Evolutionary conservation across 2,329 filamentous ascomycete species (phyloP).

Genomic region (Fusarium sarcochroum): DNA sequence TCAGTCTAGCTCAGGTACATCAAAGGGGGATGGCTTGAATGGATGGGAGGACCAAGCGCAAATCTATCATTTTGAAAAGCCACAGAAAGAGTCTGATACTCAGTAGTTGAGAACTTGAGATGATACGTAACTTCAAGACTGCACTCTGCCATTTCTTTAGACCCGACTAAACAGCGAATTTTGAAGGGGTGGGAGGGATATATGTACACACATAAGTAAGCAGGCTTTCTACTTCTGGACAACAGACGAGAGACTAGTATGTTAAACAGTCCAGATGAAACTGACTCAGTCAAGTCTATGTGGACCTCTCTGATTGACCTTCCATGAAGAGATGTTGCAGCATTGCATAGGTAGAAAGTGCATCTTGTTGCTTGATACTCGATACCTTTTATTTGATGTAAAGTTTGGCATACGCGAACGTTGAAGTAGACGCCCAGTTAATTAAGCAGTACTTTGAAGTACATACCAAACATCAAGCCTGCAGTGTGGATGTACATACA

Average conservation of each 20-base stretch:
- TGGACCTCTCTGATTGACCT: neutral
- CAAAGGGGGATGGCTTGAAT: slow-evolving; percentile 2
- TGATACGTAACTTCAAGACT: neutral
- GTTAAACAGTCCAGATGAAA: slow-evolving; percentile 12
- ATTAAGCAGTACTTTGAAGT: too few species aligned
- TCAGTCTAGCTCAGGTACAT: slow-evolving; percentile 25
- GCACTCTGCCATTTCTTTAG: neutral
- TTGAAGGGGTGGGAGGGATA: neutral
- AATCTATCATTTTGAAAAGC: slow-evolving; percentile 12
- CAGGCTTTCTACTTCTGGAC: slow-evolving; percentile 25
- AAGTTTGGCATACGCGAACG: too few species aligned
- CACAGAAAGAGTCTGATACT: neutral
- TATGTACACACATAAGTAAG: neutral
- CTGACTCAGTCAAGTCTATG: slow-evolving; percentile 30
- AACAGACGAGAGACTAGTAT: slow-evolving; percentile 30
- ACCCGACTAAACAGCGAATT: neutral
- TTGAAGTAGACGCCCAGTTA: too few species aligned
- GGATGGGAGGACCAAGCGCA: slow-evolving; percentile 32
- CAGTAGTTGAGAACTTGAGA: too few species aligned
- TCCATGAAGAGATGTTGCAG: too few species aligned
- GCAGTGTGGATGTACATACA: too few species aligned
- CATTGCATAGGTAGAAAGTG: too few species aligned
- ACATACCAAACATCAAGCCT: too few species aligned
- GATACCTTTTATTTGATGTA: too few species aligned
- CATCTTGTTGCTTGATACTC: neutral